Evolutionary conservation across 1,284 basidiomycete genomes (phyloP).

Genomic region (Leccinum pachyderme): DNA sequence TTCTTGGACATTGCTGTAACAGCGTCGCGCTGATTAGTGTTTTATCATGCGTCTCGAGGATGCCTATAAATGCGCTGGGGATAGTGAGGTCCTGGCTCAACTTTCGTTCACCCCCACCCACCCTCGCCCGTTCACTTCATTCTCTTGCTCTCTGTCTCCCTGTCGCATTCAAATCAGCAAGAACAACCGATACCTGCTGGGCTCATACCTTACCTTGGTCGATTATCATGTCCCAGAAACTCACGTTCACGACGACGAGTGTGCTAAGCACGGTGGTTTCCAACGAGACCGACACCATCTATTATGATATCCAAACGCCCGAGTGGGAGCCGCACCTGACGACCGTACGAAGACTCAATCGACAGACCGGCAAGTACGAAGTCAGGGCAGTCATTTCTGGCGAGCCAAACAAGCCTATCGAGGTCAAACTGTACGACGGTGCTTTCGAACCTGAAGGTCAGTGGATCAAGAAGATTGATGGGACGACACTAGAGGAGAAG

Average conservation of each 20-base stretch:
- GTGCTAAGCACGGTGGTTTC: conserved; percentile 40
- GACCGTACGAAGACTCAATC: conserved; percentile 36
- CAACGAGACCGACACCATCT: conserved; percentile 38
- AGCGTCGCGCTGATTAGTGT: neutral
- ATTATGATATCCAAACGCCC: conserved; percentile 44
- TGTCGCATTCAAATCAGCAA: neutral
- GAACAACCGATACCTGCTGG: neutral
- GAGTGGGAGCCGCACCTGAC: conserved; percentile 40
- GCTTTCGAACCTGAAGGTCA: conserved; percentile 9
- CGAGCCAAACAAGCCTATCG: conserved; percentile 26
- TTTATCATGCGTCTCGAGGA: neutral
- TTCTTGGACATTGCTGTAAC: neutral
- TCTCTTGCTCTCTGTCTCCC: neutral
- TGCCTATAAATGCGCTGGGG: neutral
- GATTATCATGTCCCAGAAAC: conserved; percentile 30
- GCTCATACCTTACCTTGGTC: neutral
- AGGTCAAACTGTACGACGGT: conserved; percentile 17
- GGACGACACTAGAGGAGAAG: conserved; percentile 17
- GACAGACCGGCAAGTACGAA: conserved; percentile 30
- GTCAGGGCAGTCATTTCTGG: conserved; percentile 37
- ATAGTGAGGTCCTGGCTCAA: neutral
- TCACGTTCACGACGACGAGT: conserved; percentile 40
- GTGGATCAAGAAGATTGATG: conserved; percentile 22
- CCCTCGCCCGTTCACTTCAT: neutral
- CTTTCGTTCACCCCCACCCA: neutral